Evolutionary conservation across 106 monocot genomes (phyloP), one percentile per base, ranked within the genome.

Genomic region (Cymbidium sinense): DNA sequence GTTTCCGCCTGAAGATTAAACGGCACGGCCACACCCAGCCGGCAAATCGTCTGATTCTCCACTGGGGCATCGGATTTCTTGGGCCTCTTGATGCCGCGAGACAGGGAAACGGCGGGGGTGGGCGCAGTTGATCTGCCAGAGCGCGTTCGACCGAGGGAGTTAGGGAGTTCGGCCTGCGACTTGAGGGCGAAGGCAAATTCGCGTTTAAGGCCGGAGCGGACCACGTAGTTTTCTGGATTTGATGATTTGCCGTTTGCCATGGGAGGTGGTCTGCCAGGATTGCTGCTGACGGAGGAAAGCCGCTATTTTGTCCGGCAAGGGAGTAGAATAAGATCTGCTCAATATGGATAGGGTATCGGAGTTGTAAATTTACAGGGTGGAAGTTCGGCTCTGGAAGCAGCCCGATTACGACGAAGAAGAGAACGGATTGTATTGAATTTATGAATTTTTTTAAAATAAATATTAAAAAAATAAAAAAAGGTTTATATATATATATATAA

Each of bases 151-250:
- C 79, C 62, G 54, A 83, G 85, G 34, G 78, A 83, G 12, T 76
- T 23, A 1, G 82, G 65, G 54, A 95, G 75, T 36, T 87, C 79
- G 52, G 93, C 84, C 80, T 91, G 96, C 3, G 89, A 81, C 41
- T 80, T 78, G 55, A 93, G 80, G 76, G 96, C 93, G 76, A 96
- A 96, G 77, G 86, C 83, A 77, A 96, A 91, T 79, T 96, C 96
- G 27, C 96, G 76, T 86, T 93, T 96, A 31, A 93, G 91, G 0
- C 96, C 91, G 25, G 84, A 93, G 10, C 86, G 91, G 75, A 89
- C 75, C 36, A 88, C 89, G 82, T 75, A 84, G 15, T 43, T 82
- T 13, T 87, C 85, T 29, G 73, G 35, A 51, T 73, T 79, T 69
- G 84, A 70, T 12, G 72, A 21, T 18, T 41, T 65, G 34, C 61